A percentile compares a stretch with the other conserved stretches of the same genome.
These are phyloP conservation scores for Chamaecrista fasciculata DNA, from an alignment of 306 rosid species.

Conservation along the genomic window DNA sequence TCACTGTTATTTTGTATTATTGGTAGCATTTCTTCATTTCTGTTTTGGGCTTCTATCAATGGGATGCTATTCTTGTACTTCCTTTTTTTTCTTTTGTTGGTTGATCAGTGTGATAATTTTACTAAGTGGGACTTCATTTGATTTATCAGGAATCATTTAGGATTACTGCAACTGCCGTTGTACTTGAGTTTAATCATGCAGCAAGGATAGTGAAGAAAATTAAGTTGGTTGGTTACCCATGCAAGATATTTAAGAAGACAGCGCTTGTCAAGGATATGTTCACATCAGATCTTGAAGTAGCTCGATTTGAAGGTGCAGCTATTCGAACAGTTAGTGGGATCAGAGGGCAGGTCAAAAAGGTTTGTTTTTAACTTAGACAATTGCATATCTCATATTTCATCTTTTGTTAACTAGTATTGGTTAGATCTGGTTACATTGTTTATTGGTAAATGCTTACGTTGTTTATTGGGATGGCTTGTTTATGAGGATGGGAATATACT, in stretches of 20 bases:
- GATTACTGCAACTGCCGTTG: constrained; percentile 87
- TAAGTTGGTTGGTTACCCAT: constrained; percentile 86
- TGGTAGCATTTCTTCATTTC: not conserved
- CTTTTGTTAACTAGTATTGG: constrained; percentile 5
- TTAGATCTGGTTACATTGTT: constrained; percentile 13
- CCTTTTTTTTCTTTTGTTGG: not conserved
- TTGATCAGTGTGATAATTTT: constrained; percentile 19
- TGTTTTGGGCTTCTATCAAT: not conserved
- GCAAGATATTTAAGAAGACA: constrained; percentile 93
- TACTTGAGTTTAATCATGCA: constrained; percentile 84
- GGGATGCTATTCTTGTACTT: constrained; percentile 14
- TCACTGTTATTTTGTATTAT: not conserved
- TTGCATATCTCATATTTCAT: not conserved
- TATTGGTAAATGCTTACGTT: not conserved
- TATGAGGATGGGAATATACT: not conserved
- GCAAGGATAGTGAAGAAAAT: constrained; percentile 78
- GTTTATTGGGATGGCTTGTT: not conserved
- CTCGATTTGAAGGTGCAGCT: constrained; percentile 95
- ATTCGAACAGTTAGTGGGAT: constrained; percentile 88
- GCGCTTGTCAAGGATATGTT: constrained; percentile 92
- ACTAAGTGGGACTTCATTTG: constrained; percentile 27
- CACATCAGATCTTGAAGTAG: constrained; percentile 89
- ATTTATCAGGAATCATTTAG: constrained; percentile 72
- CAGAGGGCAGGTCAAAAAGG: constrained; percentile 98
- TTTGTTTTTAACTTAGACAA: constrained; percentile 26